Evolutionary conservation across 257 asterid genomes (phyloP).

Genomic region (Salvia rosmarinus): DNA sequence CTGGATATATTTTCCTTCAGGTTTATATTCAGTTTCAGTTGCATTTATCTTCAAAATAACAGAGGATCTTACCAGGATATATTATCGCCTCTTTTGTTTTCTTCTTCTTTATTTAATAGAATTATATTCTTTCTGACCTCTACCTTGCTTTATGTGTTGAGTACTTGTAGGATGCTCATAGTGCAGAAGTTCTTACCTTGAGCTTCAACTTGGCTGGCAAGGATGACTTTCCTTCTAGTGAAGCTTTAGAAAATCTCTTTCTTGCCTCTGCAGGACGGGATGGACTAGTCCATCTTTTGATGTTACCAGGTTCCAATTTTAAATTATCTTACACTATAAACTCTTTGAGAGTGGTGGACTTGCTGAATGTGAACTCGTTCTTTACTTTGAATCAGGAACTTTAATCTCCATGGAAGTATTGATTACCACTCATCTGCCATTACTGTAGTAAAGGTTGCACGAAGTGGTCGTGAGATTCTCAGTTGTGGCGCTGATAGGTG

Average conservation of each 20-base stretch:
- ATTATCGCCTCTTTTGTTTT: neutral
- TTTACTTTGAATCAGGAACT: slow-evolving; percentile 47
- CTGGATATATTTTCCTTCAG: slow-evolving; percentile 55
- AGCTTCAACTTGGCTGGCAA: slow-evolving; percentile 51
- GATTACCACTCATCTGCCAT: slow-evolving; percentile 58
- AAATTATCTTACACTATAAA: slow-evolving; percentile 28
- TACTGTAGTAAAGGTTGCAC: slow-evolving; percentile 53
- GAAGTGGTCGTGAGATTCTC: slow-evolving; percentile 55
- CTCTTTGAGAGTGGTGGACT: slow-evolving; percentile 5
- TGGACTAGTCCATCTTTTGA: slow-evolving; percentile 64
- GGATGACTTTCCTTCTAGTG: slow-evolving; percentile 33
- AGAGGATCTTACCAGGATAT: slow-evolving; percentile 12
- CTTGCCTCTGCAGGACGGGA: slow-evolving; percentile 72
- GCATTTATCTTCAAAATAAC: slow-evolving; percentile 29
- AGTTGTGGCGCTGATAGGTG: slow-evolving; percentile 66
- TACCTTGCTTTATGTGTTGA: slow-evolving; percentile 16
- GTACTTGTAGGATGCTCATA: slow-evolving; percentile 64
- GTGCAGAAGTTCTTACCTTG: slow-evolving; percentile 62
- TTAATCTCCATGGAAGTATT: slow-evolving; percentile 56
- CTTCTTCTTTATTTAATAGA: neutral
- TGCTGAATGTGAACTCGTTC: slow-evolving; percentile 24
- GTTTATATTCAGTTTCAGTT: slow-evolving; percentile 36
- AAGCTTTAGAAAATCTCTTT: slow-evolving; percentile 40
- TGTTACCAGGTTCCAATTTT: slow-evolving; percentile 53
- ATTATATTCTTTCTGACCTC: slow-evolving; percentile 9